Percentiles rank a stretch among this genome's conserved stretches.
These are phyloP conservation scores for Chenopodium formosanum DNA, from an alignment of 148 eudicot genomes.

Conservation along the genomic window DNA sequence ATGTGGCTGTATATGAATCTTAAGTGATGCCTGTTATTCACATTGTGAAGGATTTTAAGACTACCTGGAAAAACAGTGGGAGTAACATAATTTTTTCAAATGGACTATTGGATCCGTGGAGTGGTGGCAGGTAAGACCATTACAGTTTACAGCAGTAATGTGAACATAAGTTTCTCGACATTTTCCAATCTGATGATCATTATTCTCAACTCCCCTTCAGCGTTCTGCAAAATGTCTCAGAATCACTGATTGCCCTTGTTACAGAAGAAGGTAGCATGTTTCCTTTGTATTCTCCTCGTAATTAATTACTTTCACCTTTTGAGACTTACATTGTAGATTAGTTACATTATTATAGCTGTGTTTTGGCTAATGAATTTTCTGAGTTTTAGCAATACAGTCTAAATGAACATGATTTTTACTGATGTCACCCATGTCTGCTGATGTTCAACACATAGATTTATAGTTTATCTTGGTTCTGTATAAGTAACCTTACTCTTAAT, in stretches of 20 bases:
- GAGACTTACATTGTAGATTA: no score
- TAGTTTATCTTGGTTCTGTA: background rate
- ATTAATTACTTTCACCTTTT: no score
- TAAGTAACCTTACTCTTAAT: background rate
- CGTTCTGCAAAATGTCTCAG: slow-evolving; percentile 76
- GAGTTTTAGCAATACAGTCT: background rate
- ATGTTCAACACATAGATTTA: no score
- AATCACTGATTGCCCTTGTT: slow-evolving; percentile 67
- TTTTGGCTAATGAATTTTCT: background rate
- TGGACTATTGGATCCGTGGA: slow-evolving; percentile 92
- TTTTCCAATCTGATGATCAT: background rate
- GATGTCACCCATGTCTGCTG: background rate
- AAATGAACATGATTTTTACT: background rate
- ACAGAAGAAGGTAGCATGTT: slow-evolving; percentile 66
- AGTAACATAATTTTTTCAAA: slow-evolving; percentile 85
- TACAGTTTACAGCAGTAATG: background rate
- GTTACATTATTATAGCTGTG: background rate
- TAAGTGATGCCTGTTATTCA: slow-evolving; percentile 22
- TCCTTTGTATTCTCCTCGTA: background rate
- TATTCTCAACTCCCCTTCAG: slow-evolving; percentile 42
- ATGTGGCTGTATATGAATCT: background rate
- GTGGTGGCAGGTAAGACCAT: slow-evolving; percentile 71
- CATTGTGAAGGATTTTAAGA: slow-evolving; percentile 57
- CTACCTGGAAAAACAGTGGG: slow-evolving; percentile 50
- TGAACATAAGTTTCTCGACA: background rate